These are phyloP conservation scores for Chlamydomonas schloesseri DNA, from an alignment of 139 green algal species.

Conservation along the genomic window DNA sequence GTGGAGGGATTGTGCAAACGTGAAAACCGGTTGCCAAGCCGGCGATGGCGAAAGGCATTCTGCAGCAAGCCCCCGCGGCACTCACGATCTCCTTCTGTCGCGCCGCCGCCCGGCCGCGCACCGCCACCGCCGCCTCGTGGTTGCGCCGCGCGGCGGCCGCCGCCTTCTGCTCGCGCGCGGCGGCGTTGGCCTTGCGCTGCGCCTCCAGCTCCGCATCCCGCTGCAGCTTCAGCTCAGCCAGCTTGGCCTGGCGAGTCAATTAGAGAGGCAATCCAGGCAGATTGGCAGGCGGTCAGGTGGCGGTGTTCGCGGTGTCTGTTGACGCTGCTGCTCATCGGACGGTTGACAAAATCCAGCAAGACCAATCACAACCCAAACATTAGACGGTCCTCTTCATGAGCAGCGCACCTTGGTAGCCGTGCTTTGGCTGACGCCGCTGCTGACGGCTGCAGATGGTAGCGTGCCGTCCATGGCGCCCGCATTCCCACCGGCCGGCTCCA, in stretches of 20 bases:
- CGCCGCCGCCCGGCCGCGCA: slow-evolving; percentile 21
- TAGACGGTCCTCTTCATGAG: too few relatives aligned
- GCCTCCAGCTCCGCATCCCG: slow-evolving; percentile 60
- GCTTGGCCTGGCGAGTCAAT: slow-evolving; percentile 28
- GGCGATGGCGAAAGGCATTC: too few relatives aligned
- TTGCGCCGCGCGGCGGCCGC: slow-evolving; percentile 32
- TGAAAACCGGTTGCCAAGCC: too few relatives aligned
- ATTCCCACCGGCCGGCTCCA: not conserved
- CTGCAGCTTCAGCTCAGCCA: slow-evolving; percentile 28
- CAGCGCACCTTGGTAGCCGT: not conserved
- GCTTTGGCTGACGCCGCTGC: not conserved
- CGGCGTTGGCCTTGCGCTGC: slow-evolving; percentile 58
- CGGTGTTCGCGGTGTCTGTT: not conserved
- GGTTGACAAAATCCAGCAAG: too few relatives aligned
- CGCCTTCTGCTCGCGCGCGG: slow-evolving; percentile 51
- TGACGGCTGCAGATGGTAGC: not conserved
- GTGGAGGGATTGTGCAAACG: too few relatives aligned
- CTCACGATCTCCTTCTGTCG: slow-evolving; percentile 38
- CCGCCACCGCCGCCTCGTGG: slow-evolving; percentile 23
- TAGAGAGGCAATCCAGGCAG: too few relatives aligned
- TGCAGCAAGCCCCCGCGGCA: not conserved
- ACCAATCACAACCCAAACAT: too few relatives aligned
- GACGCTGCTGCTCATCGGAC: too few relatives aligned
- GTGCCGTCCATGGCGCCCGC: not conserved
- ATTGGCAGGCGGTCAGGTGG: too few relatives aligned